Evolutionary conservation across 768 basidiomycete genomes (phyloP), one percentile per base, ranked within the genome.

Genomic region (Favolaschia claudopus): DNA sequence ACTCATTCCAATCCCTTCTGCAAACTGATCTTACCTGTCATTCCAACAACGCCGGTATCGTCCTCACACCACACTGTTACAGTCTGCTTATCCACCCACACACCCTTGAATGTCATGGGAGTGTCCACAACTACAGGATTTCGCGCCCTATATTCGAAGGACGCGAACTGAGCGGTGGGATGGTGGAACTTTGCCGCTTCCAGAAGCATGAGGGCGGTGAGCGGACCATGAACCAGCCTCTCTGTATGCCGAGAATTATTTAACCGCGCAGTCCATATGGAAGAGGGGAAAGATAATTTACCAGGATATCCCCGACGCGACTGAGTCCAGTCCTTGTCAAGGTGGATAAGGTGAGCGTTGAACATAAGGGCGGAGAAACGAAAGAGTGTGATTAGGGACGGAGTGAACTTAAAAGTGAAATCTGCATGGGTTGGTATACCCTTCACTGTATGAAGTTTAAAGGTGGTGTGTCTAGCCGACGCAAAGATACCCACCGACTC

Each of bases 321-420:
- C 39, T 82, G 85, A 7, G 89, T 85, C 68, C 88, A 92, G 22
- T 87, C 84, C 56, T 85, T 85, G 74, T 94, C 91, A 25, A 94
- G 82, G 72, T 95, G 93, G 63, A 95, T 91, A 64, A 86, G 82
- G 64, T 95, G 93, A 13, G 85, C 90, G 65, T 95, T 95, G 77
- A 92, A 93, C 63, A 88, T 94, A 22, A 95, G 77, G 19, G 93
- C 91, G 5, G 92, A 94, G 74, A 89, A 95, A 22, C 92, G 86
- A 77, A 95, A 95, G 20, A 95, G 76, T 1, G 89, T 92, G 9
- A 87, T 86, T 32, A 85, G 73, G 24, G 82, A 85, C 4, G 92
- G 92, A 14, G 74, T 84, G 68, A 87, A 92, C 28, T 75, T 78
- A 70, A 92, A 88, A 5, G 84, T 81, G 70, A 91, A 88, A 60